These are phyloP conservation scores for Boletus insuetus DNA, from an alignment of 768 basidiomycete genomes.

Conservation along the genomic window DNA sequence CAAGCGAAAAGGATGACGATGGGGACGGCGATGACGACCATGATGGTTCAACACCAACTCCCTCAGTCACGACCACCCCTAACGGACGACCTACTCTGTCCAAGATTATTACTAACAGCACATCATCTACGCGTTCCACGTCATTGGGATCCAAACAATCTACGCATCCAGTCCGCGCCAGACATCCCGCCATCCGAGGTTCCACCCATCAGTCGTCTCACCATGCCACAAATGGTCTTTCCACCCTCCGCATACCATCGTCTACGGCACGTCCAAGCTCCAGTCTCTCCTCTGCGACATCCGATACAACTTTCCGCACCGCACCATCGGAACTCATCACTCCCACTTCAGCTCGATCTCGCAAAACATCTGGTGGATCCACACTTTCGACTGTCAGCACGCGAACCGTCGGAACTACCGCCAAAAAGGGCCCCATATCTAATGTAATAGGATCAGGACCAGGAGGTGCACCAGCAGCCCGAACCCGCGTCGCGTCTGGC, in stretches of 20 bases:
- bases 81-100: constrained; percentile 28
- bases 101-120: constrained; percentile 26
- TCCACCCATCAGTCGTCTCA: constrained; percentile 21
- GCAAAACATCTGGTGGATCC: constrained; percentile 29
- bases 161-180: constrained; percentile 14
- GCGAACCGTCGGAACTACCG: constrained; percentile 29
- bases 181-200: constrained; percentile 21
- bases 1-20: constrained; percentile 2
- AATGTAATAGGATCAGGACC: constrained; percentile 4
- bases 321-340: constrained; percentile 29
- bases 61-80: constrained; percentile 1
- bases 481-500: constrained; percentile 26
- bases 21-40: constrained; percentile 9
- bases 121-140: constrained; percentile 24
- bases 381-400: constrained; percentile 31
- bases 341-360: constrained; percentile 30
- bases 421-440: constrained; percentile 11
- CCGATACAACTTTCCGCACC: constrained; percentile 32
- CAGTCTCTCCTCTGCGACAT: constrained; percentile 30
- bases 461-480: constrained; percentile 5
- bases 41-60: constrained; percentile 17
- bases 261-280: constrained; percentile 25
- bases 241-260: constrained; percentile 32
- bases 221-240: constrained; percentile 20
- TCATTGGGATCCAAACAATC: constrained; percentile 18